phyloP scores from a whole-genome alignment of 495 filamentous ascomycete species.

The Viridothelium virens region DNA sequence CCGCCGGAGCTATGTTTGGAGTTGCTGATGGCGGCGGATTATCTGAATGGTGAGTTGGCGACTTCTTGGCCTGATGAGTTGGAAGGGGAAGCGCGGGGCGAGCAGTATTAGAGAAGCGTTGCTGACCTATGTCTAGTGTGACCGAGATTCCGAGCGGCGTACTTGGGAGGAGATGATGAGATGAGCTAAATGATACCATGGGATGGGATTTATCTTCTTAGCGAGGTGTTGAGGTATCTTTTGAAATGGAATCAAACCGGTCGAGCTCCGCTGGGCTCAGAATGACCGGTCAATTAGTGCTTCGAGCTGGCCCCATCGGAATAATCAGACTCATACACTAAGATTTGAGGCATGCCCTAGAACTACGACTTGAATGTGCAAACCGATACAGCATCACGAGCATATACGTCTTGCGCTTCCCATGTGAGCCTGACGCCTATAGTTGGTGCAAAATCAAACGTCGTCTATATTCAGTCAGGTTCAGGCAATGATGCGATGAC shows the following conservation, averaged over 20 bases:
- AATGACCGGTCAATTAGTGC: too few relatives aligned
- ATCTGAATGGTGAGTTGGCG: conserved; percentile 40
- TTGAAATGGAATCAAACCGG: not conserved
- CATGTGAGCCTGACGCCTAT: conserved; percentile 16
- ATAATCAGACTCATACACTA: too few relatives aligned
- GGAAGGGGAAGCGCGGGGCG: not conserved
- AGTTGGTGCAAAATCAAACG: conserved; percentile 14
- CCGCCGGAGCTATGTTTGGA: conserved; percentile 69
- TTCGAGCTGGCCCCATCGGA: too few relatives aligned
- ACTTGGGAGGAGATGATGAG: not conserved
- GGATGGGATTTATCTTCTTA: not conserved
- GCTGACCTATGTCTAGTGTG: not conserved
- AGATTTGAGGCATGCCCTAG: not conserved
- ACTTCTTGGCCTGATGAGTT: not conserved
- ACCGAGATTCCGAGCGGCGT: not conserved
- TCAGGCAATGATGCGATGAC: not conserved
- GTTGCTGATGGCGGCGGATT: conserved; percentile 76
- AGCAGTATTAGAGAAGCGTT: not conserved
- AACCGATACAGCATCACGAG: conserved; percentile 14
- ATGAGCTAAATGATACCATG: not conserved
- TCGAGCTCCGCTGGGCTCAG: too few relatives aligned
- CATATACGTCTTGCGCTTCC: conserved; percentile 15
- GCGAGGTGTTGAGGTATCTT: not conserved
- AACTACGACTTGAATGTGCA: not conserved
- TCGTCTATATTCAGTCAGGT: conserved; percentile 18